Conservation (phyloP, 108 stramenopile genomes). For the Nitzschia inconspicua region DNA sequence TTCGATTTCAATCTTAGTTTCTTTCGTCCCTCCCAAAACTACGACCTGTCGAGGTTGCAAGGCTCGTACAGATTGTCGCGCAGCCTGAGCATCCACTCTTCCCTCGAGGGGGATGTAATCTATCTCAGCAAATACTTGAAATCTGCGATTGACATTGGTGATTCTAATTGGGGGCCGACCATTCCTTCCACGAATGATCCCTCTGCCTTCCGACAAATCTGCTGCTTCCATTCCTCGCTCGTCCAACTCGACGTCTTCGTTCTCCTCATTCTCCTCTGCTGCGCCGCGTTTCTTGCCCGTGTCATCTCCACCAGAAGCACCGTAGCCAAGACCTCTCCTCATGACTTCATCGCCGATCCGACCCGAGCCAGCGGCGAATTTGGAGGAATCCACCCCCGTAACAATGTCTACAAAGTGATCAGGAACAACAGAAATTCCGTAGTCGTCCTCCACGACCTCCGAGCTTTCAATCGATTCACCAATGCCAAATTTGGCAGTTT, state of each 20-base stretch:
- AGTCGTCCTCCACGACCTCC: constrained; percentile 81
- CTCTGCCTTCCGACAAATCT: constrained; percentile 83
- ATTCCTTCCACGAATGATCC: constrained; percentile 84
- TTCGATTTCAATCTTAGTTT: too few species aligned
- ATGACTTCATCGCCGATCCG: constrained; percentile 76
- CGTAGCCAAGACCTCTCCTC: constrained; percentile 75
- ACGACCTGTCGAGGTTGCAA: constrained; percentile 85
- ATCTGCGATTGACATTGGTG: constrained; percentile 42
- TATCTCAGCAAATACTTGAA: constrained; percentile 84
- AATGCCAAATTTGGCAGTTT: constrained; percentile 73
- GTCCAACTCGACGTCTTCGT: constrained; percentile 44
- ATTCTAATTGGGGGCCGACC: constrained; percentile 83
- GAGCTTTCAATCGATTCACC: constrained; percentile 64
- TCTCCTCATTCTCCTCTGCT: constrained; percentile 39
- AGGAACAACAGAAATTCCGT: constrained; percentile 83
- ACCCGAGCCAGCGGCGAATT: constrained; percentile 66
- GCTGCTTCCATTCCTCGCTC: constrained; percentile 71
- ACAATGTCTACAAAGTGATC: constrained; percentile 88
- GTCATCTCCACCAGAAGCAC: constrained; percentile 38
- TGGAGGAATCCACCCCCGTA: constrained; percentile 82
- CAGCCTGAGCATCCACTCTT: constrained; percentile 76
- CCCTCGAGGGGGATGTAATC: constrained; percentile 81
- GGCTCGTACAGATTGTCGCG: constrained; percentile 82
- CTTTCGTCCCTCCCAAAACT: constrained; percentile 67
- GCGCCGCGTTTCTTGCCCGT: neutral